Evolutionary conservation across 371 early-diverging fungal genomes (phyloP).

Genomic region (Apophysomyces sp.): DNA sequence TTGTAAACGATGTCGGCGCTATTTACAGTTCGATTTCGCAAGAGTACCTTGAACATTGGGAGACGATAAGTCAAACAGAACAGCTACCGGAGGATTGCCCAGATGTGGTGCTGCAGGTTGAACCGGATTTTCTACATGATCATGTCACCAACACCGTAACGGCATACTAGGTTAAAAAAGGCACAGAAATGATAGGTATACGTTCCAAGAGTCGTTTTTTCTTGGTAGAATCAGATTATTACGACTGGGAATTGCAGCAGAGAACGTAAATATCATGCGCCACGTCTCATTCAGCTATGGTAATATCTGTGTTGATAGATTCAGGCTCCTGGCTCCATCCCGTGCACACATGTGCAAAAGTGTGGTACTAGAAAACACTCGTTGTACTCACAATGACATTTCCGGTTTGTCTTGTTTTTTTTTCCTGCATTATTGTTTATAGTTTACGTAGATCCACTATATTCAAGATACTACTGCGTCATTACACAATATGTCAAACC

Average conservation of each 20-base stretch:
- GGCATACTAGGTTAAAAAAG: slow-evolving; percentile 32
- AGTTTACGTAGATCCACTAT: slow-evolving; percentile 23
- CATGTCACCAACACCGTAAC: neutral
- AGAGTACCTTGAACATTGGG: slow-evolving; percentile 21
- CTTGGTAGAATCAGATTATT: slow-evolving; percentile 67
- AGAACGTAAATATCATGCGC: slow-evolving; percentile 49
- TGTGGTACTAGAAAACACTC: slow-evolving; percentile 82
- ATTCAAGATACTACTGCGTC: slow-evolving; percentile 54
- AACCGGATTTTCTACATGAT: neutral
- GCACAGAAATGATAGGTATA: slow-evolving; percentile 22
- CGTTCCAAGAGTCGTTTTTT: slow-evolving; percentile 41
- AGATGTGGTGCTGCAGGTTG: slow-evolving; percentile 15
- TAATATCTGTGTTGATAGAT: slow-evolving; percentile 19
- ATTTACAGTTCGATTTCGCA: slow-evolving; percentile 18
- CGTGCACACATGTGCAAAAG: slow-evolving; percentile 79
- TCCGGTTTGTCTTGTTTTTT: slow-evolving; percentile 20
- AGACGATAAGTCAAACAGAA: slow-evolving; percentile 10
- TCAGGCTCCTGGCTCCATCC: slow-evolving; percentile 67
- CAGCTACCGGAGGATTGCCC: slow-evolving; percentile 16
- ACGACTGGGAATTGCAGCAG: slow-evolving; percentile 71
- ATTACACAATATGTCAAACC: slow-evolving; percentile 74
- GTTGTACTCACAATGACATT: slow-evolving; percentile 46
- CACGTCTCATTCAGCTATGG: neutral
- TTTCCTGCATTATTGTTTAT: neutral
- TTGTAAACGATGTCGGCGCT: slow-evolving; percentile 20